Evolutionary conservation across 176 grass and related monocot species (phyloP).

Genomic region (Carex littledalei): DNA sequence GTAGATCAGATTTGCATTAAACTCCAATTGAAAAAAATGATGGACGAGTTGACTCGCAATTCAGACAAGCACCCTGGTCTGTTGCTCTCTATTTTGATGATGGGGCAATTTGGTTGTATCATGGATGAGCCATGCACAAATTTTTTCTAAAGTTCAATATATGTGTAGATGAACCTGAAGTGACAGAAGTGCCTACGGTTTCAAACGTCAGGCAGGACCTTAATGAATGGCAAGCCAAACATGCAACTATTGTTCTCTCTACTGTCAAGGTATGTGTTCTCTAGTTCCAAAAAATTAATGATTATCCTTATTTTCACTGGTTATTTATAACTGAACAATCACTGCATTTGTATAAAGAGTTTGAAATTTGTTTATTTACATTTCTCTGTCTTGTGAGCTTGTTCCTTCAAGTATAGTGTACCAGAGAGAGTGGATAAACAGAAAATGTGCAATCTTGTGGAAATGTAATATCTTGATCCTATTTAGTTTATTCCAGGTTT

Average conservation of each 20-base stretch:
- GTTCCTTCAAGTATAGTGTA: background rate
- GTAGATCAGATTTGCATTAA: background rate
- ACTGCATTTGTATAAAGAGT: background rate
- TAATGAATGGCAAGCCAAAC: slow-evolving; percentile 92
- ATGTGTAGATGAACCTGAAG: slow-evolving; percentile 63
- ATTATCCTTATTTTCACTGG: background rate
- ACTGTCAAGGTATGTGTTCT: slow-evolving; percentile 55
- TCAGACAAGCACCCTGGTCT: background rate
- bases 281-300: background rate
- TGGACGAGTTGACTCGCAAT: background rate
- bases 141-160: background rate
- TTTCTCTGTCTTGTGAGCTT: background rate
- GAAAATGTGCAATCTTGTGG: no score
- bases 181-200: slow-evolving; percentile 57
- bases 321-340: background rate
- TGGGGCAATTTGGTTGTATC: background rate
- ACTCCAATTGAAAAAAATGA: background rate
- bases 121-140: background rate
- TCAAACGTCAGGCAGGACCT: slow-evolving; percentile 99
- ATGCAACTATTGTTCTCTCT: slow-evolving; percentile 83
- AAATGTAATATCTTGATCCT: no score
- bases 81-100: background rate
- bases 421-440: background rate
- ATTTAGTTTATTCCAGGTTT: no score
- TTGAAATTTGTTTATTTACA: background rate